Base-by-base conservation (phyloP, 2,329 filamentous ascomycete genomes). In the Clarireedia hainanense region DNA sequence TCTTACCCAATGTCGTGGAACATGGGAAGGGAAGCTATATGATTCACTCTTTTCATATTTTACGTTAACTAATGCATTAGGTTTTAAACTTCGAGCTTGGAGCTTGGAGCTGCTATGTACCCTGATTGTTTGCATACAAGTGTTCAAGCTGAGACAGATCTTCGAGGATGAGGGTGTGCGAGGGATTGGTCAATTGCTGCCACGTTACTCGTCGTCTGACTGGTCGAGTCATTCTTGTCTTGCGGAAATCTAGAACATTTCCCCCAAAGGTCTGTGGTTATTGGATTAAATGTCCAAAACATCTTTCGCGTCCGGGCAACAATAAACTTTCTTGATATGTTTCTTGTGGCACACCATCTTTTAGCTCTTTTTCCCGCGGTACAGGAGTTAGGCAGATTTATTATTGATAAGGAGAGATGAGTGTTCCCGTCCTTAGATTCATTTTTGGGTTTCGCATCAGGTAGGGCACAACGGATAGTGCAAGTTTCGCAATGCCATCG, bases 401-500 rank as follows among this genome's bases (percentile, higher is more conserved):
- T 34, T 34, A 12, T 34, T 7, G 10, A 34, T 34, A 34, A 34
- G 30, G 30, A 34, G 30, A 12, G 10, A 34, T 34, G 30, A 34
- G 30, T 34, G 30, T 14, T 34, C 30, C 30, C 2, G 4, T 34
- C 4, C 30, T 34, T 12, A 4, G 9, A 9, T 34, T 20, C 20
- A 7, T 34, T 34, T 34, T 14, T 5, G 10, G 9, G 3, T 34
- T 34, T 34, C 30, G 30, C 30, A 12, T 14, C 1, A 34, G 10
- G 30, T 14, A 34, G 30, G 10, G 1, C 50, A 58, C 57, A 47
- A 47, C 59, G 48, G 48, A 57, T 30, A 27, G 61, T 27, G 52
- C 57, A 7, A 59, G 39, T 51, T 47, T 58, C 50, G 49, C 45
- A 24, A 65, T 66, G 64, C 45, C 62, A 40, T 56, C 59, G 9